These are phyloP conservation scores for Ophiocordyceps polyrhachis-furcata DNA, from an alignment of 2,329 filamentous ascomycete genomes.

Conservation along the genomic window DNA sequence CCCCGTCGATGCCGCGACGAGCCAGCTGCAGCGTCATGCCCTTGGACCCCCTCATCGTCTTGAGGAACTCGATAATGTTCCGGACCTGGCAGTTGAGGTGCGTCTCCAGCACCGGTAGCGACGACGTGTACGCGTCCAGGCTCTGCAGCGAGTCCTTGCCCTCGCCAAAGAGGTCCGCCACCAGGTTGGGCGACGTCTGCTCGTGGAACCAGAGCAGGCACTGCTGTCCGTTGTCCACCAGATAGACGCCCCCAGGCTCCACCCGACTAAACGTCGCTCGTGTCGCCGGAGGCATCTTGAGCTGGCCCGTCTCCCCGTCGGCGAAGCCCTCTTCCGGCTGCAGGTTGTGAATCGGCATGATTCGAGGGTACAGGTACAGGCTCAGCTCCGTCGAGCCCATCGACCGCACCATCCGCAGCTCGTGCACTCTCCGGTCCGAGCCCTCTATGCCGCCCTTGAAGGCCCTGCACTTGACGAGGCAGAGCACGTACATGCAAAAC, in stretches of 20 bases:
- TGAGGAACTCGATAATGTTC: constrained; percentile 79
- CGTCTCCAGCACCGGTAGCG: constrained; percentile 70
- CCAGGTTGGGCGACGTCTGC: constrained; percentile 79
- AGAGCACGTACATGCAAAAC: constrained; percentile 89
- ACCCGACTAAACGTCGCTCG: constrained; percentile 75
- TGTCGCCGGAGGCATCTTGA: constrained; percentile 63
- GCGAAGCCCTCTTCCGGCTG: constrained; percentile 77
- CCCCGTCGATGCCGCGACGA: constrained; percentile 79
- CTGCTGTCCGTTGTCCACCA: constrained; percentile 89
- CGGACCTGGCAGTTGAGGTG: constrained; percentile 88
- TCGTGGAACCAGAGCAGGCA: constrained; percentile 84
- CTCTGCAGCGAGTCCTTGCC: constrained; percentile 48
- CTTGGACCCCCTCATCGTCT: constrained; percentile 65
- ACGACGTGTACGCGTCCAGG: constrained; percentile 65
- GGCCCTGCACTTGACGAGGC: constrained; percentile 73
- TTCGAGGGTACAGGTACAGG: constrained; percentile 85
- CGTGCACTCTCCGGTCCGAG: constrained; percentile 76
- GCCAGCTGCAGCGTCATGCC: constrained; percentile 79
- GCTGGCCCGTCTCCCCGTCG: constrained; percentile 67
- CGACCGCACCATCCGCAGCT: constrained; percentile 73
- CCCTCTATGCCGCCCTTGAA: constrained; percentile 88
- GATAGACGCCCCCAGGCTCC: constrained; percentile 82
- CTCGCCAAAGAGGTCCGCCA: constrained; percentile 77
- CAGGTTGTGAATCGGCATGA: constrained; percentile 82
- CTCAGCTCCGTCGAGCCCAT: constrained; percentile 77